Evolutionary conservation across 306 rosid species (phyloP), one percentile per base, ranked within the genome.

Genomic region (Hylodesmum podocarpum): DNA sequence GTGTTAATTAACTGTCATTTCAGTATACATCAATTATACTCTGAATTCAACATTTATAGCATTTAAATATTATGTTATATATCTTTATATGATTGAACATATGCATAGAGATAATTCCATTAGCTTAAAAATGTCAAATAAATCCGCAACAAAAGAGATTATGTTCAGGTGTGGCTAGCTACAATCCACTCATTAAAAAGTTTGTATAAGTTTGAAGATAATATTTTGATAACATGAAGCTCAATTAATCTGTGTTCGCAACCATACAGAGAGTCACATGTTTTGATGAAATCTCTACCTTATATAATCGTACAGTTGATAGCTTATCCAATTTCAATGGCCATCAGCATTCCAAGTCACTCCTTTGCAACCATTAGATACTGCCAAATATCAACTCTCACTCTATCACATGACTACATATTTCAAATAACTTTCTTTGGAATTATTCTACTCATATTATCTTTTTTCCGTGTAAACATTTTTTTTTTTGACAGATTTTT

Each of bases 251-350:
- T 53, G 22, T 57, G 53, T 11, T 29, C 41, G 44, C 3, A 58
- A 58, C 3, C 51, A 24, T 33, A 49, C 4, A 66, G 0, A 59
- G 54, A 70, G 59, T 81, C 81, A 74, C 88, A 78, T 76, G 82
- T 57, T 65, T 25, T 58, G 50, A 78, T 76, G 22, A 59, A 74
- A 74, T 54, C 27, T 70, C 41, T 34, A 73, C 79, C 83, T 58
- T 72, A 66, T 70, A 66, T 46, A 51, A 58, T 16, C 68, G 3
- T 29, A 81, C 40, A 41, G 8, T 39, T 67, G 66, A 29, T 39
- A 5, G 40, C 73, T 72, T 82, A 85, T 85, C 80, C 73, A 86
- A 58, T 8, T 82, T 66, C 87, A 76, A 59, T 82, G 87, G 87
- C 57, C 54, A 19, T 24, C 34, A 27, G 12, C 1, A 24, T 41